Evolutionary conservation across 179 eudicot species (phyloP), one percentile per base, ranked within the genome.

Genomic region (Camellia oleifera): DNA sequence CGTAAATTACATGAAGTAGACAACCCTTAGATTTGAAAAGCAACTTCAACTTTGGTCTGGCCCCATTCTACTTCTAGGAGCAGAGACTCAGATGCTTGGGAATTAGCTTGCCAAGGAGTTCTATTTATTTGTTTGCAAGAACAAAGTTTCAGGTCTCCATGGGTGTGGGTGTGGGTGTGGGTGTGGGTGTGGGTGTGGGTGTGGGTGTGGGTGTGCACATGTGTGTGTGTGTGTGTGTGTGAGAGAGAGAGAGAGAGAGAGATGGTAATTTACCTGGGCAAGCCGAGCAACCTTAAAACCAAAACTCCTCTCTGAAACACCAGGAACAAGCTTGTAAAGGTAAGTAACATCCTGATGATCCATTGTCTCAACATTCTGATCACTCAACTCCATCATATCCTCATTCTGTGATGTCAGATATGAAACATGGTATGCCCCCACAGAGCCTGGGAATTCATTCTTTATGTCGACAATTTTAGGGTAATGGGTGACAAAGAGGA

Each of bases 221-320:
- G 32, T 26, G 32, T 26, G 32, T 26, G 32, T 32, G 40, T 1
- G 40, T 32, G 40, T 32, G 40, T 1, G 2, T 32, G 40, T 32
- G 40, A 45, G 18, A 74, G 14, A 8, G 48, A 44, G 64, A 61
- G 54, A 61, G 54, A 77, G 26, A 20, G 1, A 4, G 15, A 53
- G 50, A 57, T 52, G 73, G 54, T 20, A 81, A 71, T 88, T 84
- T 71, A 95, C 99, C 90, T 96, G 97, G 17, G 99, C 99, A 83
- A 96, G 98, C 83, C 88, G 92, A 56, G 99, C 97, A 81, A 96
- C 97, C 86, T 94, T 92, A 83, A 94, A 90, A 46, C 98, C 99
- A 26, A 96, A 96, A 64, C 98, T 96, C 79, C 90, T 90, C 88
- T 90, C 92, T 53, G 93, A 87, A 74, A 92, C 85, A 80, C 99